phyloP scores from a whole-genome alignment of 441 rosid species.

The Populus hybrid region DNA sequence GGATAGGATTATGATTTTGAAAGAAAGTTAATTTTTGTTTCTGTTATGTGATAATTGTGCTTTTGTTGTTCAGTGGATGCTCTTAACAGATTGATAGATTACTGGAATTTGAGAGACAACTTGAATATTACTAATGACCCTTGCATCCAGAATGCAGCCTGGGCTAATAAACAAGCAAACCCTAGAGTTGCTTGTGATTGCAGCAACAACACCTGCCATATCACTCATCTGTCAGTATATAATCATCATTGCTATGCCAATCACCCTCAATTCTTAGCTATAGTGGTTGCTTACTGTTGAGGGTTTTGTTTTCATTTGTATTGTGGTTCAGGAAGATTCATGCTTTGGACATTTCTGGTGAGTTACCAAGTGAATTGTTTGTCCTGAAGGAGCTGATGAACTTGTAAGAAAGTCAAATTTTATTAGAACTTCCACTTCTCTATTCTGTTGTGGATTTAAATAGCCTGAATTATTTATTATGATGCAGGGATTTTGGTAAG shows the following conservation, averaged over 20 bases:
- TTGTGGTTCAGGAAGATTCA: constrained; percentile 46
- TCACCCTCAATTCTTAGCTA: not conserved
- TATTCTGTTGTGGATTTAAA: not conserved
- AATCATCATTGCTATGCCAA: not conserved
- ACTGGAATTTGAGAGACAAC: constrained; percentile 45
- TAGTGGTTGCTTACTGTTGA: not conserved
- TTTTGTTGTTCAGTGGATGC: constrained; percentile 37
- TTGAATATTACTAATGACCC: constrained; percentile 42
- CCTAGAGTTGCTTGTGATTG: constrained; percentile 50
- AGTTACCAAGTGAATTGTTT: constrained; percentile 44
- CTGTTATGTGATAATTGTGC: not conserved
- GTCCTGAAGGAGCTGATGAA: constrained; percentile 39
- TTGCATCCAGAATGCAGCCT: constrained; percentile 36
- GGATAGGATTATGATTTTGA: not conserved
- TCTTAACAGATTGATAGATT: constrained; percentile 36
- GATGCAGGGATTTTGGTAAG: constrained; percentile 49
- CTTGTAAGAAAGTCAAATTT: constrained; percentile 33
- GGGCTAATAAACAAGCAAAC: constrained; percentile 38
- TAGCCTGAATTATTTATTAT: constrained; percentile 2
- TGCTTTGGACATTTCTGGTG: constrained; percentile 55
- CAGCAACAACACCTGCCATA: constrained; percentile 38
- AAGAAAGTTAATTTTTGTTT: not conserved
- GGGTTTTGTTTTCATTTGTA: not conserved
- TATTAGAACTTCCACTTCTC: not conserved
- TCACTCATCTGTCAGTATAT: constrained; percentile 41